Percentiles rank a stretch among this genome's conserved stretches.
These are phyloP conservation scores for Aspergillus pseudoviridinutans DNA, from an alignment of 2,329 filamentous ascomycete genomes.

Conservation along the genomic window DNA sequence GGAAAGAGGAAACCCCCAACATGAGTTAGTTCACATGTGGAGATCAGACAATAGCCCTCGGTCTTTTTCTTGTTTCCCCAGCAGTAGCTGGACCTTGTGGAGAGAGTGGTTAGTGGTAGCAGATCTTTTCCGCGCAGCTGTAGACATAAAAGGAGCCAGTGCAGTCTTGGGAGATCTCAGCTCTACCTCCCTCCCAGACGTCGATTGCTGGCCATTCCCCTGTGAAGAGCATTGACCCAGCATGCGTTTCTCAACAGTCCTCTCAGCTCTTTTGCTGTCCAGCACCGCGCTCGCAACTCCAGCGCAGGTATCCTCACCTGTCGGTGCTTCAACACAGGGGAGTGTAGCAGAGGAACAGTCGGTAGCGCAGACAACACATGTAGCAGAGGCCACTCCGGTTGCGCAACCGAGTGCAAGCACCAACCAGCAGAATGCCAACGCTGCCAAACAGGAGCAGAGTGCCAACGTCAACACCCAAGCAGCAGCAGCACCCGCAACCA, in stretches of 20 bases:
- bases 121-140: conserved; percentile 3
- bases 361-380: conserved; percentile 8
- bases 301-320: conserved; percentile 13
- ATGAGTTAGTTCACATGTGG: conserved; percentile 18
- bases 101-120: conserved; percentile 1
- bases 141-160: conserved; percentile 15
- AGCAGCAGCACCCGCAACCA: not conserved
- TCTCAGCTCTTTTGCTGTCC: conserved; percentile 20
- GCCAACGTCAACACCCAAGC: conserved; percentile 1
- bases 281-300: conserved; percentile 19
- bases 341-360: conserved; percentile 10
- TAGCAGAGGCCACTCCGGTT: conserved; percentile 3
- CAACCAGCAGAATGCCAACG: conserved; percentile 2
- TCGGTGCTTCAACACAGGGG: conserved; percentile 11
- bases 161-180: conserved; percentile 7
- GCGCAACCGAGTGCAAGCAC: conserved; percentile 2
- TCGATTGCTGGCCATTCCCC: conserved; percentile 14
- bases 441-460: conserved; percentile 1
- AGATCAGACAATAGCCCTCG: conserved; percentile 11
- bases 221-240: conserved; percentile 12
- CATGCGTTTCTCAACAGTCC: conserved; percentile 21
- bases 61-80: conserved; percentile 2
- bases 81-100: conserved; percentile 7
- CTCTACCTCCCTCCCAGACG: conserved; percentile 4
- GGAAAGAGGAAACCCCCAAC: not conserved